Base-by-base conservation (phyloP, 2,329 filamentous ascomycete genomes). In the Teratosphaeria pseudoeucalypti region DNA sequence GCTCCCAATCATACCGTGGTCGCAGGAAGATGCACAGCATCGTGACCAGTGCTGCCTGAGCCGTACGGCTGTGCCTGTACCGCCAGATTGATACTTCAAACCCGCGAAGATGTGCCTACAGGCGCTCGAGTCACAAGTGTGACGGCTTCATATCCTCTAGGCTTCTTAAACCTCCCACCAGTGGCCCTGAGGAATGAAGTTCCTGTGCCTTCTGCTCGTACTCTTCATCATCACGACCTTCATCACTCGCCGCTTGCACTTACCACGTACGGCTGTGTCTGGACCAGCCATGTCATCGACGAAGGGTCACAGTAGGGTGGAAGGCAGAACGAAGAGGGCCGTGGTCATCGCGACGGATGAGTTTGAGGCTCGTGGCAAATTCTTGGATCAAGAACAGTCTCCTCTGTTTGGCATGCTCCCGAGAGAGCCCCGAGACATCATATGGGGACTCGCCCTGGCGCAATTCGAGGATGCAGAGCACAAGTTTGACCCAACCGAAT, bases 341-440 rank as follows among this genome's bases (percentile, higher is more conserved):
- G 43, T 49, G n/a, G 43, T 19, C 43, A 10, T 49, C n/a, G 43
- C 23, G 43, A 49, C 43, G 6, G 43, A 23, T 19, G n/a, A 49
- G 43, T 49, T 19, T 6, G 43, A 49, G 19, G 43, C 43, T 23
- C 16, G n/a, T n/a, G 43, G 43, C n/a, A 49, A n/a, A n/a, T 49
- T 19, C 43, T 49, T 49, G 43, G n/a, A 49, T 2, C 43, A 49
- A n/a, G 43, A 49, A 7, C n/a, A 7, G 3, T 66, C 62, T 2
- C 66, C 65, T 5, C 58, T 68, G 26, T 68, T 68, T 58, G 34
- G 59, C 19, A 53, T 54, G 9, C 52, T 73, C 16, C 71, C 71
- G 7, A 34, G 64, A n/a, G 73, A 74, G 60, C 65, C 74, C 43
- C 64, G 74, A n/a, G 64, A 68, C 27, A 49, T 67, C n/a, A 73